Percentiles rank a stretch among this genome's conserved stretches.
Conservation (phyloP, 2,329 filamentous ascomycete species). For the Grosmannia huntii region DNA sequence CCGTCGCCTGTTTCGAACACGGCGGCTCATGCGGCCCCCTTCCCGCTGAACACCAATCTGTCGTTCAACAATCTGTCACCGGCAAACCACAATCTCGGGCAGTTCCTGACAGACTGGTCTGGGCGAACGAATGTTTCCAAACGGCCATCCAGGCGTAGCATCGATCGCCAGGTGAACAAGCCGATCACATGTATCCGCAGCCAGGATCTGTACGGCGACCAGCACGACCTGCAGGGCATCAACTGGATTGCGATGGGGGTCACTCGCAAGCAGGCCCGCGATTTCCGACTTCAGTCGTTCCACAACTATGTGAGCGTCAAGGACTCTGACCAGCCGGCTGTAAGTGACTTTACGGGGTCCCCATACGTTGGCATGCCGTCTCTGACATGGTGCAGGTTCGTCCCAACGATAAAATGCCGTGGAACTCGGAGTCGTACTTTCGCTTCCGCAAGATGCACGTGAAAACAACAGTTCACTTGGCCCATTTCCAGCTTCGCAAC, state of each 20-base stretch:
- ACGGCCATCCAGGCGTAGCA: not conserved
- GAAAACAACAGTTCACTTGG: conserved; percentile 36
- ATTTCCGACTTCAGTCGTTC: conserved; percentile 34
- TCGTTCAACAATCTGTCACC: not conserved
- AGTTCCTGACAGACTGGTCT: not conserved
- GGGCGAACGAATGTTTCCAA: not conserved
- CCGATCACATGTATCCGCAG: conserved; percentile 17
- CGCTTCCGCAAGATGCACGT: conserved; percentile 46
- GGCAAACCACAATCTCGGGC: not conserved
- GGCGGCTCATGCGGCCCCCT: too few relatives aligned
- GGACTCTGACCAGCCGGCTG: conserved; percentile 33
- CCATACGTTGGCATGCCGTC: not conserved
- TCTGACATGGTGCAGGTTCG: not conserved
- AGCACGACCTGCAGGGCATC: conserved; percentile 46
- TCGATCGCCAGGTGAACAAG: conserved; percentile 15
- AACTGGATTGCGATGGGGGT: conserved; percentile 43
- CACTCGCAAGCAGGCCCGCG: conserved; percentile 33
- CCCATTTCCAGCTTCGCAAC: conserved; percentile 57
- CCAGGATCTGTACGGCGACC: conserved; percentile 39
- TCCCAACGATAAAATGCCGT: conserved; percentile 20
- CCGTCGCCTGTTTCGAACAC: not conserved
- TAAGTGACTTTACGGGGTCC: conserved; percentile 21
- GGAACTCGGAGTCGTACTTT: conserved; percentile 37
- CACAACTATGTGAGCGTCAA: conserved; percentile 44
- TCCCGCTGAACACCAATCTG: not conserved